Percentiles rank a stretch among this genome's conserved stretches.
phyloP scores from a whole-genome alignment of 768 basidiomycete genomes.

The Leccinum truebloodii region DNA sequence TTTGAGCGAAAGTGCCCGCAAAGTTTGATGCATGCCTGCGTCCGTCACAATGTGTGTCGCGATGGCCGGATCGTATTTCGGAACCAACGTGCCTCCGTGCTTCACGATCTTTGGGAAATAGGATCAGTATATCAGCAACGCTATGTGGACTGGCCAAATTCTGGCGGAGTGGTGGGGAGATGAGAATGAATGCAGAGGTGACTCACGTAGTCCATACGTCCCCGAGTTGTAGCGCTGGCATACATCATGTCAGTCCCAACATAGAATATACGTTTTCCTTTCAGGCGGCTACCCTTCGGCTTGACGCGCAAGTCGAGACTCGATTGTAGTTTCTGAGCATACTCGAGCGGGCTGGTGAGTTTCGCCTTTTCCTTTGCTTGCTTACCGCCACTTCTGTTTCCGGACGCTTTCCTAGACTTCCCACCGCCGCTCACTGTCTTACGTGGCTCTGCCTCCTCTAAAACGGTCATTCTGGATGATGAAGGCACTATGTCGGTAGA shows the following conservation, averaged over 20 bases:
- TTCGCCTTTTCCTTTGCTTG: slow-evolving; percentile 43
- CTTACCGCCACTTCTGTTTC: slow-evolving; percentile 17
- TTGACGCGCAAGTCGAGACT: slow-evolving; percentile 23
- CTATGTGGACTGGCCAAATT: background rate
- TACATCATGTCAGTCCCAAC: slow-evolving; percentile 56
- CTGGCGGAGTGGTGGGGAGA: background rate
- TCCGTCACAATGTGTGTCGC: slow-evolving; percentile 74
- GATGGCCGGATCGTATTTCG: slow-evolving; percentile 52
- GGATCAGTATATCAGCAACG: slow-evolving; percentile 5
- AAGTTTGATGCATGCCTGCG: slow-evolving; percentile 25
- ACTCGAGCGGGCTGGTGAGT: slow-evolving; percentile 51
- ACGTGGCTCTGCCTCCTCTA: slow-evolving; percentile 12
- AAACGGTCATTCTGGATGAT: background rate
- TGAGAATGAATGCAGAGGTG: background rate
- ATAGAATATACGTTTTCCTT: slow-evolving; percentile 59
- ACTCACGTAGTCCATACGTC: slow-evolving; percentile 63
- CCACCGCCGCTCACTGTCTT: slow-evolving; percentile 28
- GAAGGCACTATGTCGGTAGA: slow-evolving; percentile 1
- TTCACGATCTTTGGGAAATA: slow-evolving; percentile 50
- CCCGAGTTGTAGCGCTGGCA: slow-evolving; percentile 51
- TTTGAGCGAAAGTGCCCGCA: slow-evolving; percentile 49
- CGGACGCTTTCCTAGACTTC: slow-evolving; percentile 1
- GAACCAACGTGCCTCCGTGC: slow-evolving; percentile 61
- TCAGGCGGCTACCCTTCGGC: slow-evolving; percentile 40
- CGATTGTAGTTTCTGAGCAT: slow-evolving; percentile 49